Base-by-base conservation (phyloP, 75 land plant species). In the Cupressus sempervirens region DNA sequence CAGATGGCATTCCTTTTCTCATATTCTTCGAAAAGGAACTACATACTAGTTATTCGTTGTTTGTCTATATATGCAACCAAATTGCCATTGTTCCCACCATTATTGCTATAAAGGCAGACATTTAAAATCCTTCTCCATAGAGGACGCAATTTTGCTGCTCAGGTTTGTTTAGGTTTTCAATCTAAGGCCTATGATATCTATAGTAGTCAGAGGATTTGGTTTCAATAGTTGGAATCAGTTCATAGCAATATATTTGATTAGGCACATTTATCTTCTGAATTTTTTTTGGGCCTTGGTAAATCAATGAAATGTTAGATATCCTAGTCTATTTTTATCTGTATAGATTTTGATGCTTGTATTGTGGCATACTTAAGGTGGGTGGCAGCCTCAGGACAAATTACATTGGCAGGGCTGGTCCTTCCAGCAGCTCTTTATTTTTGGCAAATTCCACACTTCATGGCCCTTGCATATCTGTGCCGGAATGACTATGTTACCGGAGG, bases 371-470 rank as follows among this genome's bases (percentile, higher is more conserved):
- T 74, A 77, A 96, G 99, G 88, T 97, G 99, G 99, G 96, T 95
- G 77, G 99, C 98, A 29, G 99, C 99, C 82, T 83, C 95, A n/a
- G 95, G 94, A 35, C 89, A 94, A 46, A 52, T 96, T 70, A 92
- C 94, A 13, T 85, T 93, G 0, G 90, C 86, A 74, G 92, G 92
- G 14, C 87, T 92, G 88, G 90, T 97, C 81, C 94, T 96, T n/a
- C 98, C 98, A 14, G 93, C 96, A 76, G 94, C 91, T 65, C 85
- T 97, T 9, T 97, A 97, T 75, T 97, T 94, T 86, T 97, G 99
- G 99, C 99, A 97, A 87, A 87, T 97, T 36, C 99, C 99, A 54
- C 99, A 97, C 87, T 97, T 97, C 85, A 96, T 97, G 98, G 95
- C 99, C 13, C 89, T 97, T 40, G 97, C 99, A 36, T 96, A 96